Evolutionary conservation across 805 yeast species (phyloP).

Genomic region (Babjeviella inositovora): DNA sequence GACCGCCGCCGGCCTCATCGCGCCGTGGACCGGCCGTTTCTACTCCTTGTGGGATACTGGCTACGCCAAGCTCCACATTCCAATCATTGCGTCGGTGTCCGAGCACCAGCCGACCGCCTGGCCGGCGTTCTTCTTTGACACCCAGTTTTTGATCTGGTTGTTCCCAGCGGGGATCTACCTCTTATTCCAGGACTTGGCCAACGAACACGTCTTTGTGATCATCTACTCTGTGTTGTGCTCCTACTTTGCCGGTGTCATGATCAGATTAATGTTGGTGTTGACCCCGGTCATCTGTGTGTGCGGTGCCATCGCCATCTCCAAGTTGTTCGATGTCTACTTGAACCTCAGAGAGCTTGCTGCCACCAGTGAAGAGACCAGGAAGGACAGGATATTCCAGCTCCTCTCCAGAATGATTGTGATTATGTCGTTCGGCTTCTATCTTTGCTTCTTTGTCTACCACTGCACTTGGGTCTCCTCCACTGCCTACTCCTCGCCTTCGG

Average conservation of each 20-base stretch:
- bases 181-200: conserved; percentile 74
- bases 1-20: conserved; percentile 85
- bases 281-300: conserved; percentile 94
- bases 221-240: conserved; percentile 89
- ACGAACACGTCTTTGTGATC: conserved; percentile 87
- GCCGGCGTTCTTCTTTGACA: conserved; percentile 96
- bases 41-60: conserved; percentile 96
- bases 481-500: conserved; percentile 96
- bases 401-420: conserved; percentile 49
- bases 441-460: conserved; percentile 74
- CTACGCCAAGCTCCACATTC: conserved; percentile 95
- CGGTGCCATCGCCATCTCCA: conserved; percentile 79
- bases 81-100: conserved; percentile 95
- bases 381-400: not conserved
- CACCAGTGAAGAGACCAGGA: not conserved
- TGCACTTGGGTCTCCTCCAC: conserved; percentile 95
- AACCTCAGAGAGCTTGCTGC: conserved; percentile 26
- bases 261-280: conserved; percentile 89
- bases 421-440: conserved; percentile 54
- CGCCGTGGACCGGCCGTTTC: conserved; percentile 99
- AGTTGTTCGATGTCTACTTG: conserved; percentile 68
- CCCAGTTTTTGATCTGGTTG: conserved; percentile 86
- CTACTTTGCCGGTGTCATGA: conserved; percentile 98
- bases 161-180: conserved; percentile 96
- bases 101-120: conserved; percentile 99